Conservation (phyloP, 2,329 filamentous ascomycete genomes). For the Gnomoniopsis sp. region DNA sequence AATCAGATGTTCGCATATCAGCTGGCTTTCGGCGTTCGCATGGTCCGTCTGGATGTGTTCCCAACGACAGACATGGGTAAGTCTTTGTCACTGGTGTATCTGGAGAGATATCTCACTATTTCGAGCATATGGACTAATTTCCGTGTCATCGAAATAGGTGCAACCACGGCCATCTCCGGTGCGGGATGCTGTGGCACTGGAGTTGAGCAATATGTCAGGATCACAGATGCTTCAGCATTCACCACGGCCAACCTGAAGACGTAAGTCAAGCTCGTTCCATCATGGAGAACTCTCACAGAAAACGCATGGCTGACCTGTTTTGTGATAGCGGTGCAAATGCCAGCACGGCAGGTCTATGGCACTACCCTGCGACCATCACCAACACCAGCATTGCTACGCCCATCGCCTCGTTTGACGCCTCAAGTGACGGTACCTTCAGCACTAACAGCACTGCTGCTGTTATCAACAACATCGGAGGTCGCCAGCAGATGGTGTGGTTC, state of each 20-base stretch:
- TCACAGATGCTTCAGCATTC: conserved; percentile 53
- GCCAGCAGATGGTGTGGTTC: conserved; percentile 63
- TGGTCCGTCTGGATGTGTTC: conserved; percentile 58
- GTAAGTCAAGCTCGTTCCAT: background rate
- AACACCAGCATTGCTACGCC: conserved; percentile 50
- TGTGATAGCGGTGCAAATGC: conserved; percentile 36
- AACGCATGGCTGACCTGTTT: background rate
- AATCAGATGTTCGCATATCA: conserved; percentile 55
- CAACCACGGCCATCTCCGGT: conserved; percentile 21
- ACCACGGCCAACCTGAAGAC: conserved; percentile 51
- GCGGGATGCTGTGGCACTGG: conserved; percentile 44
- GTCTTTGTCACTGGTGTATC: conserved; percentile 22
- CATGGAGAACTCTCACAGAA: conserved; percentile 2
- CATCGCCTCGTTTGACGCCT: conserved; percentile 50
- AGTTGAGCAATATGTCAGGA: conserved; percentile 48
- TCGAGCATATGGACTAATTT: background rate
- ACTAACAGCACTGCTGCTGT: conserved; percentile 49
- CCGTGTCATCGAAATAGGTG: conserved; percentile 13
- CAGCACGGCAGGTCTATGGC: conserved; percentile 50
- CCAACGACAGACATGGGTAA: conserved; percentile 49
- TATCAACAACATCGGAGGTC: conserved; percentile 54
- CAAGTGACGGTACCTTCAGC: conserved; percentile 35
- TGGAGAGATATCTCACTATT: background rate
- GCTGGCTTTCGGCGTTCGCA: conserved; percentile 52
- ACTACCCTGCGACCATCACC: conserved; percentile 55